Evolutionary conservation across 2,329 filamentous ascomycete genomes (phyloP), one percentile per base, ranked within the genome.

Genomic region (Pseudogymnoascus sp.): DNA sequence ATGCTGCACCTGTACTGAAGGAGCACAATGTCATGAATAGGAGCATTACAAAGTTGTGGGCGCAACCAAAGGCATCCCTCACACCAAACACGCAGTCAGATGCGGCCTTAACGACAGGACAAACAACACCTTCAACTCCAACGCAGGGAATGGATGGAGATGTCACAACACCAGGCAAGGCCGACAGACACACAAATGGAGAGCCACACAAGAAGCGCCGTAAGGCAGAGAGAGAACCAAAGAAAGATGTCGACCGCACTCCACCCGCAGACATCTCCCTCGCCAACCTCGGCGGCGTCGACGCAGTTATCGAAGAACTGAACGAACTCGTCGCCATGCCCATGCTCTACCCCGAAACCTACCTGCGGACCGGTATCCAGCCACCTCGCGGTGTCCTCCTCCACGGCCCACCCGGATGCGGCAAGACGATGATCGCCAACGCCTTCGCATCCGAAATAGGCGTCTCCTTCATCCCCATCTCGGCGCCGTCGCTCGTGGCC

Each of bases 401-500:
- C 4, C 89, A 96, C 75, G 91, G 91, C 0, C 91, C 91, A 0
- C 90, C 91, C 2, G 91, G 91, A 26, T 95, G 91, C 71, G 91
- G 91, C 69, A 96, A 96, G 75, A 96, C 91, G 0, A 87, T 90
- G 79, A 86, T 96, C 64, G 89, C 89, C 8, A 86, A 91, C 73
- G 90, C 89, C 1, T 87, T 91, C 69, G 91, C 91, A 2, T 88
- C 89, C 1, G 85, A 87, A 66, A 78, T 93, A 18, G 87, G 87
- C 1, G 85, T 92, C 2, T 87, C 90, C 0, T 93, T 92, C 71
- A 88, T 96, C 65, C 84, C 90, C 1, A 86, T 95, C n/a, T 88
- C 90, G 0, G 90, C 89, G 0, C 90, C 91, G 1, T 90, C 89
- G 0, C 83, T 96, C 36, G 87, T 96, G 0, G 91, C 89, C 14